phyloP scores from a whole-genome alignment of 495 filamentous ascomycete genomes.

The Penicillium riverlandense region DNA sequence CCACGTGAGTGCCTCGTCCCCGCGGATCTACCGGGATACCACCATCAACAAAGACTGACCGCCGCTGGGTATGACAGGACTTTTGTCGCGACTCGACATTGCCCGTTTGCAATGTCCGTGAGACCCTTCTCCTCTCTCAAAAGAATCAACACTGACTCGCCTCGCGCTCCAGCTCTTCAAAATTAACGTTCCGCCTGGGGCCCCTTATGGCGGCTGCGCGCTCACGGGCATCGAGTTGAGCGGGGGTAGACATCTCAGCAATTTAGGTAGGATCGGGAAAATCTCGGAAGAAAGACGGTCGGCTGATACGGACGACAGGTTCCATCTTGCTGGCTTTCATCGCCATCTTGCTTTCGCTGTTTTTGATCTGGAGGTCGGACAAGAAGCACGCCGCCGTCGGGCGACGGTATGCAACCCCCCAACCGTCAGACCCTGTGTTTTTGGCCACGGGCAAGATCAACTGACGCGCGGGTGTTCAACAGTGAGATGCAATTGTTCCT shows the following conservation, averaged over 20 bases:
- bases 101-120: slow-evolving; percentile 91
- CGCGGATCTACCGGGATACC: slow-evolving; percentile 3
- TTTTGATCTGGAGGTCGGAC: slow-evolving; percentile 75
- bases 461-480: slow-evolving; percentile 5
- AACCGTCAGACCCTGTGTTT: background rate
- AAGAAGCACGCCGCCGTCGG: slow-evolving; percentile 92
- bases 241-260: slow-evolving; percentile 58
- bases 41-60: slow-evolving; percentile 12
- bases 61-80: slow-evolving; percentile 45
- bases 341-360: slow-evolving; percentile 58
- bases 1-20: slow-evolving; percentile 52
- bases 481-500: slow-evolving; percentile 98
- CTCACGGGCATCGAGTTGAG: slow-evolving; percentile 67
- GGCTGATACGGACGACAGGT: slow-evolving; percentile 44
- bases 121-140: background rate
- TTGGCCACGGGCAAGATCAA: background rate
- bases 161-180: slow-evolving; percentile 41
- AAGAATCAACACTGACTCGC: slow-evolving; percentile 13
- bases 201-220: slow-evolving; percentile 57
- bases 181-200: slow-evolving; percentile 39
- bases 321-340: slow-evolving; percentile 80
- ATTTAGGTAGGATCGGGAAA: slow-evolving; percentile 62
- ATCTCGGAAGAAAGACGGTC: background rate
- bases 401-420: slow-evolving; percentile 56
- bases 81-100: slow-evolving; percentile 96